Evolutionary conservation across 164 flowering plant genomes (phyloP), one percentile per base, ranked within the genome.

Genomic region (Liriodendron chinense): DNA sequence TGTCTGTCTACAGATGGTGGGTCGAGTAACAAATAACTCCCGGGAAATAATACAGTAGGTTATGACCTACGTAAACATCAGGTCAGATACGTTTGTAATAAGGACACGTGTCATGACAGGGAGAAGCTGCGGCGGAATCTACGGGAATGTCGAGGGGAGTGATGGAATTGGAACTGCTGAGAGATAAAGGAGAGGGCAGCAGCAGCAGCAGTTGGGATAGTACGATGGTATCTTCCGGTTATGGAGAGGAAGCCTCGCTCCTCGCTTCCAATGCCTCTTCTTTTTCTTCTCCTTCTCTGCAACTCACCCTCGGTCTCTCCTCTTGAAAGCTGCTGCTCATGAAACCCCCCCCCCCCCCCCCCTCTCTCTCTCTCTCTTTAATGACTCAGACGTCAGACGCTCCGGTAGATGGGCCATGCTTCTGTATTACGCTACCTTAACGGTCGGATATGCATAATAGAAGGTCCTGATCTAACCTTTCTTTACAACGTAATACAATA

Each of bases 261-360:
- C 10, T 25, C 23, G 21, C 68, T 21, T 68, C 47, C 2, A 3
- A 18, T 7, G 47, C 2, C 13, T 68, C 70, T 68, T 20, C 70
- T 25, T 47, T 16, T 13, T 18, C 43, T 68, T 34, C 70, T 26
- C 66, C 66, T 63, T 34, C 48, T 14, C 23, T 34, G n/a, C 28
- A 68, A 20, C 70, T 68, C 22, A 68, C 43, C 48, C 70, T 68
- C 25, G 70, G 48, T 68, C 70, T 68, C 70, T 18, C 70, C n/a
- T 18, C 25, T 18, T 68, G 48, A 68, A 14, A 26, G 48, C 47
- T 68, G n/a, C 70, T 21, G 22, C 8, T 18, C 66, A 21, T n/a
- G 26, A 22, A 63, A 63, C 10, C 25, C 20, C 20, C 20, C 1
- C 3, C 10, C 20, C 43, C 1, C 24, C 20, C 66, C 20, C 66